Base-by-base conservation (phyloP, 2,329 filamentous ascomycete genomes). In the Diaporthe sp. region DNA sequence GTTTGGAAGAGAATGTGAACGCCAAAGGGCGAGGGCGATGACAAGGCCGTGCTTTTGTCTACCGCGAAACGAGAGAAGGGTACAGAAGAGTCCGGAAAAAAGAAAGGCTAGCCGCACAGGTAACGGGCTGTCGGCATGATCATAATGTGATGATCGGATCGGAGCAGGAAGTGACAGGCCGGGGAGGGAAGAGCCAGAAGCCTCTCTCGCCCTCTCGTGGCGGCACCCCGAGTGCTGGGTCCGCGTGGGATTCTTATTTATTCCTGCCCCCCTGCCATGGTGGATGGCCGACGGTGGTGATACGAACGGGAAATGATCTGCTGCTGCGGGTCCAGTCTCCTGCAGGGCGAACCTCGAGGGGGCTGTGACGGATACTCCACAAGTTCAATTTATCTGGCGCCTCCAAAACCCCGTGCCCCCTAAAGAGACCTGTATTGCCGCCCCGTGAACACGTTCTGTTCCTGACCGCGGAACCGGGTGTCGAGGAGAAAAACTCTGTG, bases 361-460 rank as follows among this genome's bases (percentile, higher is more conserved):
- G 55, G 42, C 57, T 61, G 69, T 64, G 40, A 50, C 35, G 45
- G 47, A 13, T 45, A 61, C 70, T 61, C 70, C 70, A 72, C 70
- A 64, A 25, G 45, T n/a, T 52, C 70, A 72, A 72, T 72, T 64
- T 72, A 72, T 61, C 70, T 61, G 70, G 57, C 50, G 70, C 58
- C 58, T 64, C 54, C 58, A 28, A 50, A 25, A 25, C 57, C 69
- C 15, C n/a, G 15, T 45, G 58, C 58, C 58, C 58, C 58, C 38
- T 64, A 45, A 45, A 45, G 30, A 45, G 58, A 45, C 25, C 8
- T 25, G 35, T 30, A n/a, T 35, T 71, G 15, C 42, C 33, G 47
- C 69, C 42, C 22, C 33, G n/a, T 8, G n/a, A 42, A 47, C 64
- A 68, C 33, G 64, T 54, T 40, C 40, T 40, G 4, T 22, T 50